These are phyloP conservation scores for Diaporthe sp. DNA, from an alignment of 2,329 filamentous ascomycete genomes.

Conservation along the genomic window DNA sequence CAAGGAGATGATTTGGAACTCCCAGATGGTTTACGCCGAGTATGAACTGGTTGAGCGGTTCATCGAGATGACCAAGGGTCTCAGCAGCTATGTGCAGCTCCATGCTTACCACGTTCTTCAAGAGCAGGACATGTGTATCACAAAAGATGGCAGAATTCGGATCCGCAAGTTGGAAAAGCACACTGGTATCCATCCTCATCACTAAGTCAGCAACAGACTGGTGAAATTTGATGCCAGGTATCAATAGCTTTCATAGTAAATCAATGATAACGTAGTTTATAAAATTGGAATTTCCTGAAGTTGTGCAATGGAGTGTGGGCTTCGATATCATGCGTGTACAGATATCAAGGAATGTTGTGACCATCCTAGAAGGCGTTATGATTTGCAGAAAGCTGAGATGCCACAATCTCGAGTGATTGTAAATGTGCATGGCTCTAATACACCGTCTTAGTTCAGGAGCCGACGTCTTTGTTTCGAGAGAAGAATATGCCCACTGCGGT, in stretches of 20 bases:
- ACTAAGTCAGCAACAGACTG: neutral
- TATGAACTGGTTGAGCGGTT: neutral
- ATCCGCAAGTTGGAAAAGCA: neutral
- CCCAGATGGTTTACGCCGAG: neutral
- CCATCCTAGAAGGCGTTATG: neutral
- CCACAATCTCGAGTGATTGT: neutral
- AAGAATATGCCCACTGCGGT: no score
- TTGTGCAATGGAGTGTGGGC: neutral
- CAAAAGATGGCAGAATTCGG: neutral
- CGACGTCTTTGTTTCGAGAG: no score
- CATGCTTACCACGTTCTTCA: neutral
- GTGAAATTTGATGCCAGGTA: neutral
- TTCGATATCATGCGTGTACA: neutral
- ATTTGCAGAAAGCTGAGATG: neutral
- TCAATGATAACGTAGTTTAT: neutral
- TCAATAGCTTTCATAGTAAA: neutral
- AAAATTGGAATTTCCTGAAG: neutral
- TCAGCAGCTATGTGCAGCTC: neutral
- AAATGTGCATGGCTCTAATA: no score
- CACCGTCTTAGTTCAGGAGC: no score
- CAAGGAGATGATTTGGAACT: neutral
- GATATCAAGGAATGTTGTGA: neutral
- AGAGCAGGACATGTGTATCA: neutral
- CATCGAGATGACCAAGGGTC: neutral
- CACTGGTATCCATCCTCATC: neutral